Evolutionary conservation across 768 basidiomycete genomes (phyloP).

Genomic region (Mycena leptocephala): DNA sequence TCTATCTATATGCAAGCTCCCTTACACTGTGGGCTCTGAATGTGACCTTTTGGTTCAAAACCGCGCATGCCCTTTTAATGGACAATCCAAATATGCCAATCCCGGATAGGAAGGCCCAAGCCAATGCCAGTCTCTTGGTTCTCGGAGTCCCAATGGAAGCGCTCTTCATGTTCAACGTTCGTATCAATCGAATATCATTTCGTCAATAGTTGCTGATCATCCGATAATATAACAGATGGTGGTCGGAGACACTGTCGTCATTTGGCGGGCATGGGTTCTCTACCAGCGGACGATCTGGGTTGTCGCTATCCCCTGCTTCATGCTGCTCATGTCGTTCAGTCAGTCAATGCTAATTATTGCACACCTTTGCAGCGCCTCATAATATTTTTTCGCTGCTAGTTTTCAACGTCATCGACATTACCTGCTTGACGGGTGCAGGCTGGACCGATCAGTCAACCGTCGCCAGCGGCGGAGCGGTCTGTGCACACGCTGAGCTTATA

Average conservation of each 20-base stretch:
- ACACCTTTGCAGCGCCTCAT: background rate
- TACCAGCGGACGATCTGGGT: background rate
- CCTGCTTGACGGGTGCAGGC: constrained; percentile 9
- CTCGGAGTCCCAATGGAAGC: constrained; percentile 6
- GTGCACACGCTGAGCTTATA: constrained; percentile 21
- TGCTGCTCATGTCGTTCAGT: constrained; percentile 26
- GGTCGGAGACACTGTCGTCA: constrained; percentile 21
- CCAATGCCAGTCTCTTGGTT: background rate
- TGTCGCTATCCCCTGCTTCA: background rate
- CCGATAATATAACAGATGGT: constrained; percentile 13
- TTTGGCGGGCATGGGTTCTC: constrained; percentile 27
- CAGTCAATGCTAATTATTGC: background rate
- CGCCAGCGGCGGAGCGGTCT: constrained; percentile 6
- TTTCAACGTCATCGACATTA: constrained; percentile 26
- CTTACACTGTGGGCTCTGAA: constrained; percentile 16
- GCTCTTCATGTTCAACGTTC: constrained; percentile 19
- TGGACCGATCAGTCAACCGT: background rate
- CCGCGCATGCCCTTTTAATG: background rate
- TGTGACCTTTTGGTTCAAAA: background rate
- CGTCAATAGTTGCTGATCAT: background rate
- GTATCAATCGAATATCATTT: background rate
- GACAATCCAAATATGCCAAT: background rate
- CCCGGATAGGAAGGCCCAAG: background rate
- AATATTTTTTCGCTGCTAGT: background rate
- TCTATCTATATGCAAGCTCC: constrained; percentile 17